phyloP scores from a whole-genome alignment of 441 rosid genomes.

The Syzygium syzygioides region DNA sequence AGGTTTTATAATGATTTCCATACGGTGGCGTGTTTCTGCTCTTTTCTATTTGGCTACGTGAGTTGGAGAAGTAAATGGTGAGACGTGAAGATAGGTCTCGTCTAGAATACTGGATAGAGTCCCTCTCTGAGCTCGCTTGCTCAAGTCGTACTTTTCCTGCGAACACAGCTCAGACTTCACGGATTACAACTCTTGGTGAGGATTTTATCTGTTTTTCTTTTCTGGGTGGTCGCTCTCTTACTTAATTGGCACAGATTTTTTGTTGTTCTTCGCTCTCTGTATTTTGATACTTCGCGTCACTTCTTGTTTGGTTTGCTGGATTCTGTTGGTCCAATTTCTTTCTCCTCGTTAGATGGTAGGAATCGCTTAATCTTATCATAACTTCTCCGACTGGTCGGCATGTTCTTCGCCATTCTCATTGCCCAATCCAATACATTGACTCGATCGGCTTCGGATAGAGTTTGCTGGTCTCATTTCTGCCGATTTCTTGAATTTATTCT shows the following conservation, averaged over 20 bases:
- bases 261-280: not conserved
- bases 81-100: not conserved
- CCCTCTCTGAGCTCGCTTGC: not conserved
- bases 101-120: not conserved
- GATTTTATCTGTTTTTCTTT: not conserved
- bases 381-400: not conserved
- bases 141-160: not conserved
- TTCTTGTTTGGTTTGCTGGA: not conserved
- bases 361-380: not conserved
- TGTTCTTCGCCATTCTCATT: not conserved
- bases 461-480: not conserved
- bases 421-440: not conserved
- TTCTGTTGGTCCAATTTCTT: not conserved
- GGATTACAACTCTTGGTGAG: not conserved
- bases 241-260: not conserved
- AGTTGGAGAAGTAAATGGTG: not conserved
- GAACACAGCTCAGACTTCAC: not conserved
- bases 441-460: not conserved
- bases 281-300: not conserved
- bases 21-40: not conserved
- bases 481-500: not conserved
- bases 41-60: not conserved
- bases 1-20: not conserved
- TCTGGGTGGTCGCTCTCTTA: not conserved
- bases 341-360: not conserved